Evolutionary conservation across 345 rosid species (phyloP).

Genomic region (Capsella bursapastoris): DNA sequence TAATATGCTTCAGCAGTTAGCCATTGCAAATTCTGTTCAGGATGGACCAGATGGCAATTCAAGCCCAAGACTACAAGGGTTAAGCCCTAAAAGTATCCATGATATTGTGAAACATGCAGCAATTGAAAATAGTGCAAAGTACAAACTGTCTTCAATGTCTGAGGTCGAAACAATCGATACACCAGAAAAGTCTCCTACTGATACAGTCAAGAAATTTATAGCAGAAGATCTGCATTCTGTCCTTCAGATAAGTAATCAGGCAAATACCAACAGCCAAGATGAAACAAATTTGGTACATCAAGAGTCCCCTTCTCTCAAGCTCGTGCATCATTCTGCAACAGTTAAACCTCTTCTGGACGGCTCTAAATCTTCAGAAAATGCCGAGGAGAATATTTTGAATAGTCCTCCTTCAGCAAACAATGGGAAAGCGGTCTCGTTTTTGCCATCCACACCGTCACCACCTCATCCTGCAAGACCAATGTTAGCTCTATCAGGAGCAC

Average conservation of each 20-base stretch:
- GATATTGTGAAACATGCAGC: conserved; percentile 47
- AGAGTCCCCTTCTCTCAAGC: conserved; percentile 43
- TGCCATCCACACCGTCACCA: conserved; percentile 47
- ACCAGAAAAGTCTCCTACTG: conserved; percentile 41
- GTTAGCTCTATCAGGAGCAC: conserved; percentile 43
- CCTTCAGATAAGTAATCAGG: conserved; percentile 34
- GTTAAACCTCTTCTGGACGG: conserved; percentile 44
- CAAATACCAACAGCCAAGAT: conserved; percentile 32
- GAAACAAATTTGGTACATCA: conserved; percentile 33
- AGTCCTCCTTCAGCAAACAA: conserved; percentile 33
- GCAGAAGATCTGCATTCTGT: conserved; percentile 41
- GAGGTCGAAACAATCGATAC: conserved; percentile 45
- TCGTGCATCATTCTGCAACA: conserved; percentile 50
- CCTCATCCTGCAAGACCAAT: conserved; percentile 42
- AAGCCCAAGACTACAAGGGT: conserved; percentile 51
- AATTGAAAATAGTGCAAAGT: conserved; percentile 44
- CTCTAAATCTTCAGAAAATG: conserved; percentile 38
- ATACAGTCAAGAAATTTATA: conserved; percentile 32
- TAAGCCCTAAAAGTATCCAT: conserved; percentile 49
- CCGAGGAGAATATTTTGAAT: conserved; percentile 20
- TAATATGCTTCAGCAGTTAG: conserved; percentile 76
- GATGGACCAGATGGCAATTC: conserved; percentile 50
- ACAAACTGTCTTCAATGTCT: conserved; percentile 45
- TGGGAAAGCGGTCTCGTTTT: conserved; percentile 39
- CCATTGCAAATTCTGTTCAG: conserved; percentile 58